Evolutionary conservation across 2,329 filamentous ascomycete species (phyloP).

Genomic region (Neonectria hederae): DNA sequence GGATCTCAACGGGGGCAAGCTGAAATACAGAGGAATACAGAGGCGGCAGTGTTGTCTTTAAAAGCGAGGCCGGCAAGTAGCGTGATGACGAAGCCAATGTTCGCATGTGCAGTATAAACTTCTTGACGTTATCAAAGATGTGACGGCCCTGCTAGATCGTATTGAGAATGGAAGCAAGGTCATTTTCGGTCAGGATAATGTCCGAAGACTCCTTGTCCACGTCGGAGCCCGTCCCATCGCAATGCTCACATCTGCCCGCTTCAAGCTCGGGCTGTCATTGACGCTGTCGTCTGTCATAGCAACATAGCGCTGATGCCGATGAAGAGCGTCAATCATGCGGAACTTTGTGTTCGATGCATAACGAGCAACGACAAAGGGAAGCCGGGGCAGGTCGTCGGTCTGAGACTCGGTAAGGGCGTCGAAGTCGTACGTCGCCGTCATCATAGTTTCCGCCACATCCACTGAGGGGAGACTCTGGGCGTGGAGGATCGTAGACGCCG

Average conservation of each 20-base stretch:
- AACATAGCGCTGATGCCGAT: slow-evolving; percentile 69
- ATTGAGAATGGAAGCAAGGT: slow-evolving; percentile 60
- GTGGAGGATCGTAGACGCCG: slow-evolving; percentile 74
- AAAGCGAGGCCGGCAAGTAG: slow-evolving; percentile 74
- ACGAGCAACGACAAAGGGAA: slow-evolving; percentile 73
- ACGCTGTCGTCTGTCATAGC: slow-evolving; percentile 78
- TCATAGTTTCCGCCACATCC: slow-evolving; percentile 63
- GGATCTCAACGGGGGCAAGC: slow-evolving; percentile 74
- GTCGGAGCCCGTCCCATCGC: slow-evolving; percentile 75
- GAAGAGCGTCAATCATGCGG: slow-evolving; percentile 78
- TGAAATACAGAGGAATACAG: slow-evolving; percentile 81
- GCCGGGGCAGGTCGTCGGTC: slow-evolving; percentile 67
- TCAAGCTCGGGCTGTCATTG: slow-evolving; percentile 74
- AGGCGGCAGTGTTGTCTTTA: slow-evolving; percentile 71
- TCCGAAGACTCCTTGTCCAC: slow-evolving; percentile 72
- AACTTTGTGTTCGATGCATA: slow-evolving; percentile 77
- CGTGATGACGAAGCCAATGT: slow-evolving; percentile 72
- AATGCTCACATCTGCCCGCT: slow-evolving; percentile 74
- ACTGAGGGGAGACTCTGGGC: slow-evolving; percentile 66
- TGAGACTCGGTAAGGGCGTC: slow-evolving; percentile 69
- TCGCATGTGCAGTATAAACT: slow-evolving; percentile 74
- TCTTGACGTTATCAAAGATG: slow-evolving; percentile 77
- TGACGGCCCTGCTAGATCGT: slow-evolving; percentile 71
- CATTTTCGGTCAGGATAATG: slow-evolving; percentile 76
- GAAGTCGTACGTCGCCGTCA: slow-evolving; percentile 71